Evolutionary conservation across 2,329 filamentous ascomycete species (phyloP), one percentile per base, ranked within the genome.

Genomic region (Laburnicola sp.): DNA sequence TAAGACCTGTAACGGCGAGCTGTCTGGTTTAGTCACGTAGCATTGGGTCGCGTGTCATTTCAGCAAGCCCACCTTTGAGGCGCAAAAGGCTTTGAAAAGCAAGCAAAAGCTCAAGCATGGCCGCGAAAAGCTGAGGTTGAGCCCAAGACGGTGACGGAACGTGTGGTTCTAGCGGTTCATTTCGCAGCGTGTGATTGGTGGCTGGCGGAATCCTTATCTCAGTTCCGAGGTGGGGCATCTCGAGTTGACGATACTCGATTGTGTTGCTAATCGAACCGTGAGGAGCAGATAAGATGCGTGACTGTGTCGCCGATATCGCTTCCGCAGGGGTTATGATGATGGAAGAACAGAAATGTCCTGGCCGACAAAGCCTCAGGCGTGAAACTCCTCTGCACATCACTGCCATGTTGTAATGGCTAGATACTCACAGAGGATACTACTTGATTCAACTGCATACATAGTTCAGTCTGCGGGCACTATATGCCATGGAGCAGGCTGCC

Each of bases 1-100:
- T 65, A 66, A 66, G 60, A 48, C 49, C 48, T 22, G 22, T 48
- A 55, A 27, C 36, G 40, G 37, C 62, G 58, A 60, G 47, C 43
- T 50, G 42, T 32, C 16, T 28, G 28, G 43, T 55, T 62, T 63
- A 59, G 58, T 60, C 59, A 63, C 45, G 48, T 45, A 22, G 44
- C 31, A 21, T 8, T 7, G 16, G 16, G 22, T 35, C 32, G 42
- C 31, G 30, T 37, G 22, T 26, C 30, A 28, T 5, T 36, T 35
- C 42, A 28, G 30, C 32, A 16, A 16, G 16, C 16, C 16, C 16
- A 16, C 31, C 31, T 58, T 27, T 48, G 47, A 42, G 47, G 30
- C 6, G 35, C 23, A 9, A 16, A 28, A 43, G 21, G 7, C 27
- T 27, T n/a, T 41, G 40, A 41, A 50, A 40, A 48, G 41, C 37